Conservation (phyloP, 2,329 filamentous ascomycete species). For the Onygenales sp. region DNA sequence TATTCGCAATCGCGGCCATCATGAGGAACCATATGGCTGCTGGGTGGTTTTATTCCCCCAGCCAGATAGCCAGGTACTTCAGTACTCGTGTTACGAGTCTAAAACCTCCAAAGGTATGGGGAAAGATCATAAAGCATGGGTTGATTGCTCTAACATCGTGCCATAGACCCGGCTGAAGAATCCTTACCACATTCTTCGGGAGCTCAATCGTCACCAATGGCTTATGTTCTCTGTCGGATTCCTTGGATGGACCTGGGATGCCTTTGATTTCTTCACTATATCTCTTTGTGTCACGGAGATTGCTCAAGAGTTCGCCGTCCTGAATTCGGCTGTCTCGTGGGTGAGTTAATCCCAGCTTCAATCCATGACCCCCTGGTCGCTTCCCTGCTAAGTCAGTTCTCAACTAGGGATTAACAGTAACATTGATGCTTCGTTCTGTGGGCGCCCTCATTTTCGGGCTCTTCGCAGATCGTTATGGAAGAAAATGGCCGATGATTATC, state of each 20-base stretch:
- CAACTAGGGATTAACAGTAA: constrained; percentile 36
- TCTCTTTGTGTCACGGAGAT: constrained; percentile 46
- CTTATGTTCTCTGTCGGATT: constrained; percentile 45
- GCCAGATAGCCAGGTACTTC: constrained; percentile 25
- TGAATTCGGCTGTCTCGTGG: constrained; percentile 52
- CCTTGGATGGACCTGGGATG: constrained; percentile 46
- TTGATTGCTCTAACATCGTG: background rate
- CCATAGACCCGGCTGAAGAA: constrained; percentile 45
- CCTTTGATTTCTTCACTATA: constrained; percentile 56
- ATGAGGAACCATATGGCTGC: constrained; percentile 24
- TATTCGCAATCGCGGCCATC: background rate
- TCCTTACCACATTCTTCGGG: constrained; percentile 41
- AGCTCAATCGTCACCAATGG: constrained; percentile 49
- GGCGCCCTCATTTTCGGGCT: constrained; percentile 50
- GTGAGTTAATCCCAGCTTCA: constrained; percentile 27
- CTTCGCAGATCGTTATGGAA: constrained; percentile 44
- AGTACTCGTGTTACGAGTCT: constrained; percentile 24
- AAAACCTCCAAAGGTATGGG: constrained; percentile 19
- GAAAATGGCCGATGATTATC: constrained; percentile 51
- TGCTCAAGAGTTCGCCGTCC: constrained; percentile 44
- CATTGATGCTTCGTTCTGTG: constrained; percentile 53
- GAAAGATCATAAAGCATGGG: background rate
- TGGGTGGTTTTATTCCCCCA: constrained; percentile 24
- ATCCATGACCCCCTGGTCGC: background rate
- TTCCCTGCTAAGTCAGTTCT: background rate